Conservation (phyloP, 2,329 filamentous ascomycete species). For the Ophiostoma perfectum region DNA sequence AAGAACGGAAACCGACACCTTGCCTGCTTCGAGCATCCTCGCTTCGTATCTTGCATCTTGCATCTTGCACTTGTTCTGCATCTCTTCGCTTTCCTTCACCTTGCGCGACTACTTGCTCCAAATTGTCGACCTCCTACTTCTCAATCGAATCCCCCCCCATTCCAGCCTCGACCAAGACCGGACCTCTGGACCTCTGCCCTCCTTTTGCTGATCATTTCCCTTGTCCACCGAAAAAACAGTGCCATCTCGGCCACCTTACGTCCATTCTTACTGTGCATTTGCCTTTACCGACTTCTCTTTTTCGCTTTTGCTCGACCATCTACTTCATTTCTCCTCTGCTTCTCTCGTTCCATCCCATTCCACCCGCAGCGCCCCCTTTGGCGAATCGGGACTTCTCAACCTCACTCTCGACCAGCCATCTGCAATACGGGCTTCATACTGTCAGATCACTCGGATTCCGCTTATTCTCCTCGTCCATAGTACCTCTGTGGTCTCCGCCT, state of each 20-base stretch:
- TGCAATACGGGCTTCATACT: background rate
- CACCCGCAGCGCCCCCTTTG: background rate
- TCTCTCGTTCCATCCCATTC: constrained; percentile 5
- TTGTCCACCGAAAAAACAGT: constrained; percentile 17
- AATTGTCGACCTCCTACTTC: background rate
- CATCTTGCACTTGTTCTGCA: background rate
- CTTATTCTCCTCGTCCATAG: background rate
- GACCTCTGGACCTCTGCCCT: constrained; percentile 1
- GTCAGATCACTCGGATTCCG: background rate
- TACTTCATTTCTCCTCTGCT: background rate
- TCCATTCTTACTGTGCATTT: constrained; percentile 19
- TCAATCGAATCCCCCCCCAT: background rate
- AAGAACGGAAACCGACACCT: constrained; percentile 12
- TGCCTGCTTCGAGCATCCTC: constrained; percentile 4
- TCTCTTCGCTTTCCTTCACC: background rate
- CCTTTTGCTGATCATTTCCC: constrained; percentile 11
- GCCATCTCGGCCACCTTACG: constrained; percentile 11
- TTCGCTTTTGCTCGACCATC: background rate
- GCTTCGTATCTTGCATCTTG: background rate
- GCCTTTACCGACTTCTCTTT: constrained; percentile 16
- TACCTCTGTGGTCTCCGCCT: constrained; percentile 11
- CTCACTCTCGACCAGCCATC: background rate
- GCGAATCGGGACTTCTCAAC: background rate
- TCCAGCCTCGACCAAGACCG: constrained; percentile 9
- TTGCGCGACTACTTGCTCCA: background rate